phyloP scores from a whole-genome alignment of 2,329 filamentous ascomycete species.

The Emericellopsis cladophorae region DNA sequence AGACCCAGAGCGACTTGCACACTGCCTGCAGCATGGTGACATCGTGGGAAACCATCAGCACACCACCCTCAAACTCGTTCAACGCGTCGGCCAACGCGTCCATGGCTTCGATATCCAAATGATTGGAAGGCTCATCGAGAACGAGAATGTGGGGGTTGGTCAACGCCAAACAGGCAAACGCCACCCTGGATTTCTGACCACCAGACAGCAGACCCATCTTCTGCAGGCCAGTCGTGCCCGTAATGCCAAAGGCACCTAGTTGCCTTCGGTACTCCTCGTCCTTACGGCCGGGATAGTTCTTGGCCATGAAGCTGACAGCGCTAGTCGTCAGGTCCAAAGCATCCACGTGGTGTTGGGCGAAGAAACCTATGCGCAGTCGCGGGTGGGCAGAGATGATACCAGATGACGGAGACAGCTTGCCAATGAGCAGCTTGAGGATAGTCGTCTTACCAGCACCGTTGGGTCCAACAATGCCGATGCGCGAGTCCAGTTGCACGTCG shows the following conservation, averaged over 20 bases:
- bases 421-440: constrained; percentile 92
- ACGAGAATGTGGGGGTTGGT: constrained; percentile 95
- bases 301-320: constrained; percentile 93
- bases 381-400: constrained; percentile 84
- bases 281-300: constrained; percentile 75
- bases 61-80: constrained; percentile 79
- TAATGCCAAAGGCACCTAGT: constrained; percentile 80
- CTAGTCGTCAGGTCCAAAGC: constrained; percentile 80
- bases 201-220: constrained; percentile 91
- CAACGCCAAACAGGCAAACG: constrained; percentile 90
- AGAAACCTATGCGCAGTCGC: constrained; percentile 85
- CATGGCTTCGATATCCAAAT: constrained; percentile 98
- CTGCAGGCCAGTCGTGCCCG: constrained; percentile 90
- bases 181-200: constrained; percentile 96
- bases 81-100: constrained; percentile 82
- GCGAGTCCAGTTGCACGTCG: constrained; percentile 93
- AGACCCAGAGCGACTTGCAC: constrained; percentile 91
- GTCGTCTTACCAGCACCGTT: constrained; percentile 99
- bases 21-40: constrained; percentile 97
- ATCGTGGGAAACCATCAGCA: constrained; percentile 98
- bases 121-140: constrained; percentile 96
- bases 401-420: constrained; percentile 61
- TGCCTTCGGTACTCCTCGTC: constrained; percentile 96
- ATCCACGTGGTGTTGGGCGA: constrained; percentile 97
- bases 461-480: constrained; percentile 97